These are phyloP conservation scores for Suhomyces bribrorum DNA, from an alignment of 1,139 yeast species.

Conservation along the genomic window DNA sequence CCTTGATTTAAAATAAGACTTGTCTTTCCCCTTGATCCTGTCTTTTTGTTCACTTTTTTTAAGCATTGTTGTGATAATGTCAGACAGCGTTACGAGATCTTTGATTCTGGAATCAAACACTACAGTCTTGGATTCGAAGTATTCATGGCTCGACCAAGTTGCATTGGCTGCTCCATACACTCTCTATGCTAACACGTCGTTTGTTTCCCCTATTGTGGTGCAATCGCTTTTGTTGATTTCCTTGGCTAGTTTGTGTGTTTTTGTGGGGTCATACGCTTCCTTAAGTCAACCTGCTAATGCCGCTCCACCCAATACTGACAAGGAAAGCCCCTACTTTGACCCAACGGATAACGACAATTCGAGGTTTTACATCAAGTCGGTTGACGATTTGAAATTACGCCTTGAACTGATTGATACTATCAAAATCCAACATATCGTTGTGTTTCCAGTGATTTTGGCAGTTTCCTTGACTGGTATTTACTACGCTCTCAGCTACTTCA, in stretches of 20 bases:
- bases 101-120: no score
- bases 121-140: not conserved
- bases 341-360: slow-evolving; percentile 46
- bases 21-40: no score
- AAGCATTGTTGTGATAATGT: no score
- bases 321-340: slow-evolving; percentile 41
- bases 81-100: no score
- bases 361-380: slow-evolving; percentile 19
- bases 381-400: slow-evolving; percentile 16
- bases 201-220: slow-evolving; percentile 6
- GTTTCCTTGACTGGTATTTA: slow-evolving; percentile 35
- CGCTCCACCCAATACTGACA: slow-evolving; percentile 34
- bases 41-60: no score
- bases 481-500: slow-evolving; percentile 25
- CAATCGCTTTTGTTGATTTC: slow-evolving; percentile 4
- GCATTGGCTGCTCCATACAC: slow-evolving; percentile 15
- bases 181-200: slow-evolving; percentile 7
- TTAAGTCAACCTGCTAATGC: slow-evolving; percentile 48
- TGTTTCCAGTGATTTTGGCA: slow-evolving; percentile 46
- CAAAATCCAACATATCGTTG: slow-evolving; percentile 27
- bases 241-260: slow-evolving; percentile 24
- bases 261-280: slow-evolving; percentile 42
- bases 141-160: slow-evolving; percentile 12
- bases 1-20: no score
- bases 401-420: slow-evolving; percentile 9